Evolutionary conservation across 2,329 filamentous ascomycete genomes (phyloP).

Genomic region (Remersonia thermophila): DNA sequence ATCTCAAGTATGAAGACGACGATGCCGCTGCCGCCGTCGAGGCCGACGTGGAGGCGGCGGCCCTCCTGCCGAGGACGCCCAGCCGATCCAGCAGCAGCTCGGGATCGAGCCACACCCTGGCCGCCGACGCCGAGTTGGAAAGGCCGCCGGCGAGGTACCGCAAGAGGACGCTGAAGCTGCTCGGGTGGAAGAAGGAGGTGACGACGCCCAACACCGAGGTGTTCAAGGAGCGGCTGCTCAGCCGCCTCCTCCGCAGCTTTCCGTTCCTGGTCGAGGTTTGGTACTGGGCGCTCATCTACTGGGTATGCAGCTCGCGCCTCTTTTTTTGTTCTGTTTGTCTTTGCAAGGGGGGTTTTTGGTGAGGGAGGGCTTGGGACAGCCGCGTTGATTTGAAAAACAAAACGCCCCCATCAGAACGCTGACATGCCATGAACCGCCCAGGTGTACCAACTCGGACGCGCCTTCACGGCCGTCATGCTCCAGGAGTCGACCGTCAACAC

Average conservation of each 20-base stretch:
- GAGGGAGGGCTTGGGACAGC: too few species aligned
- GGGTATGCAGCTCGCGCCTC: slow-evolving; percentile 41
- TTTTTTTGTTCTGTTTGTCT: too few species aligned
- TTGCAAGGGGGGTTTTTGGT: too few species aligned
- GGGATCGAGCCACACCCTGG: slow-evolving; percentile 10
- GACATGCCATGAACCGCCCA: slow-evolving; percentile 24
- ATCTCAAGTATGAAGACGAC: slow-evolving; percentile 21
- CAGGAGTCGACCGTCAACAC: slow-evolving; percentile 56
- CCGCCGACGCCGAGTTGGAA: slow-evolving; percentile 7
- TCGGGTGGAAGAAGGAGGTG: slow-evolving; percentile 34
- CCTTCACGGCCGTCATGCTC: slow-evolving; percentile 57
- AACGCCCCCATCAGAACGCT: neutral
- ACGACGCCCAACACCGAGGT: slow-evolving; percentile 48
- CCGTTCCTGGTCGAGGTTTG: slow-evolving; percentile 64
- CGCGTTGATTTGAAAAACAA: too few species aligned
- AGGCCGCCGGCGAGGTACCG: slow-evolving; percentile 12
- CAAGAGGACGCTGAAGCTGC: slow-evolving; percentile 22
- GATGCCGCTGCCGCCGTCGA: slow-evolving; percentile 15
- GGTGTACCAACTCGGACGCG: slow-evolving; percentile 64
- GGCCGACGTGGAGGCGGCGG: neutral
- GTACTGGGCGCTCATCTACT: slow-evolving; percentile 69
- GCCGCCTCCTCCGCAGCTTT: slow-evolving; percentile 51
- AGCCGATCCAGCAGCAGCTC: slow-evolving; percentile 15
- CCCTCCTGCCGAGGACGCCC: slow-evolving; percentile 2
- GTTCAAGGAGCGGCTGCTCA: slow-evolving; percentile 48